phyloP scores from a whole-genome alignment of 345 rosid genomes.

The Eucalyptus rudis region DNA sequence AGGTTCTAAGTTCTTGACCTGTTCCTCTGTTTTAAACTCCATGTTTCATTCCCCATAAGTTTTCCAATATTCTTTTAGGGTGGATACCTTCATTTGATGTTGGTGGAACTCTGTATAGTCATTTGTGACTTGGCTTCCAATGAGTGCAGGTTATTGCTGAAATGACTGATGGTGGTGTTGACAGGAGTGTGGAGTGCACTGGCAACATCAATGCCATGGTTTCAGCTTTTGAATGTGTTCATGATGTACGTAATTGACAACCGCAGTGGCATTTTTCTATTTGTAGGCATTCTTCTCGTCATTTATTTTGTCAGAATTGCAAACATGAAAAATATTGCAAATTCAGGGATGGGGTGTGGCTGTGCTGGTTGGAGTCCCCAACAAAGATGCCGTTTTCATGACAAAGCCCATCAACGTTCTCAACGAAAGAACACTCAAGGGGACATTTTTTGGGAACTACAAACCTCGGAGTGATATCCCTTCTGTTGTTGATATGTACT shows the following conservation, averaged over 20 bases:
- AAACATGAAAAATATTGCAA: not conserved
- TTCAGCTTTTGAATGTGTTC: constrained; percentile 34
- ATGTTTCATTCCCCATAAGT: not conserved
- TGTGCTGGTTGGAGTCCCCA: constrained; percentile 27
- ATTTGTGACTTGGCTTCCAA: not conserved
- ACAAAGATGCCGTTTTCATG: constrained; percentile 27
- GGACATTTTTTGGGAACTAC: constrained; percentile 32
- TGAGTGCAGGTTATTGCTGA: constrained; percentile 22
- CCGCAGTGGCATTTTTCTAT: not conserved
- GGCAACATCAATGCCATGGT: constrained; percentile 28
- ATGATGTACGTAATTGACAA: constrained; percentile 5
- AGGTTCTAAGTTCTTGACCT: not conserved
- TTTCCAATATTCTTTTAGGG: not conserved
- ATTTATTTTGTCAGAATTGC: not conserved
- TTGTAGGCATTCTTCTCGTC: not conserved
- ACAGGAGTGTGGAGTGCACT: constrained; percentile 32
- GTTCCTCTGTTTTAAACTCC: not conserved
- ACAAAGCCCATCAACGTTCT: constrained; percentile 19
- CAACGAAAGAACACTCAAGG: constrained; percentile 29
- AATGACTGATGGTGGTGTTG: constrained; percentile 36
- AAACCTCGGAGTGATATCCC: constrained; percentile 30
- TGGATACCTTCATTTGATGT: not conserved
- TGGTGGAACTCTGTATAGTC: not conserved
- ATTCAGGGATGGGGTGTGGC: constrained; percentile 38
- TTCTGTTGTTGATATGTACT: constrained; percentile 18